A percentile compares a stretch with the other conserved stretches of the same genome.
phyloP scores from a whole-genome alignment of 169 alveolate species.

The Eimeria brunetti region DNA sequence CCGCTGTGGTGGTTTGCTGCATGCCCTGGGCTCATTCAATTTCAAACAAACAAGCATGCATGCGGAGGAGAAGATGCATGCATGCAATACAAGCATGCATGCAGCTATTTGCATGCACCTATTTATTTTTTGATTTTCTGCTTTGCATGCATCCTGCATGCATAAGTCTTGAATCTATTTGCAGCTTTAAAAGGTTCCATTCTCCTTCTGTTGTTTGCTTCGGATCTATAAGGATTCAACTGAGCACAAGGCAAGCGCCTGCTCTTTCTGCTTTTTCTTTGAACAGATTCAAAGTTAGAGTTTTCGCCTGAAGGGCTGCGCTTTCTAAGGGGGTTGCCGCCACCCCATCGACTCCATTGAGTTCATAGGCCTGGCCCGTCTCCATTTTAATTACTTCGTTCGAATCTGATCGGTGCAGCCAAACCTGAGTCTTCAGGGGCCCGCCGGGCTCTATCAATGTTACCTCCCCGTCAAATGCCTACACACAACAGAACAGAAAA shows the following conservation, averaged over 20 bases:
- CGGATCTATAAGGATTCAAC: too few species aligned
- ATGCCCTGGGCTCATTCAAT: too few species aligned
- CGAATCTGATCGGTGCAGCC: slow-evolving; percentile 18
- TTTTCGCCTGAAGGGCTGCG: slow-evolving; percentile 23
- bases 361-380: slow-evolving; percentile 37
- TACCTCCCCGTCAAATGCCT: slow-evolving; percentile 69
- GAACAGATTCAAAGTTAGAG: slow-evolving; percentile 17
- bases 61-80: too few species aligned
- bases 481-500: not conserved
- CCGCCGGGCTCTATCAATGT: slow-evolving; percentile 35
- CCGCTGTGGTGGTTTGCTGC: too few species aligned
- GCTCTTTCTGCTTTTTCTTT: slow-evolving; percentile 53
- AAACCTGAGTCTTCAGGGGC: slow-evolving; percentile 37
- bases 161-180: too few species aligned
- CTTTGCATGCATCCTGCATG: too few species aligned
- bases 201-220: too few species aligned
- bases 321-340: slow-evolving; percentile 21
- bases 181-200: too few species aligned
- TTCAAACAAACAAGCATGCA: too few species aligned
- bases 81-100: too few species aligned
- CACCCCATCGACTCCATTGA: slow-evolving; percentile 33
- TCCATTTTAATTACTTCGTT: slow-evolving; percentile 55
- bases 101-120: too few species aligned
- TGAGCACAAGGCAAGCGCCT: slow-evolving; percentile 38
- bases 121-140: too few species aligned